A percentile compares a stretch with the other conserved stretches of the same genome.
These are phyloP conservation scores for Kokia cookei DNA, from an alignment of 441 rosid species.

Conservation along the genomic window DNA sequence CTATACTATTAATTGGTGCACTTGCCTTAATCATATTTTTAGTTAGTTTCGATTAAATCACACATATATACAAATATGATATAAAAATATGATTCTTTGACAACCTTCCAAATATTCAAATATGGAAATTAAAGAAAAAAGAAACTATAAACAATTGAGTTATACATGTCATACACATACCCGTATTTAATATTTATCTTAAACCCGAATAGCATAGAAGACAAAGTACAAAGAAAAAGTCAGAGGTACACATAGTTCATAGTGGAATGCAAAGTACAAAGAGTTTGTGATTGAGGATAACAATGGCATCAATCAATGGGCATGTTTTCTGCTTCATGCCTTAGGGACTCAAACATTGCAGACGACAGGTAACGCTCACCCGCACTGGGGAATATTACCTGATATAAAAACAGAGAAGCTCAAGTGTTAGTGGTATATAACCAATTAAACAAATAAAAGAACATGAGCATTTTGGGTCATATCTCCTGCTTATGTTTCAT, in stretches of 20 bases:
- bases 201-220: too few relatives aligned
- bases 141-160: too few relatives aligned
- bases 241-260: not conserved
- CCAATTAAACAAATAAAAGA: not conserved
- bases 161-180: not conserved
- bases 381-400: constrained; percentile 28
- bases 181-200: too few relatives aligned
- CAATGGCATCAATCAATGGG: not conserved
- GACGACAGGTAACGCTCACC: constrained; percentile 6
- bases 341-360: not conserved
- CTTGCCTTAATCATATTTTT: too few relatives aligned
- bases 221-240: too few relatives aligned
- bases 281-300: not conserved
- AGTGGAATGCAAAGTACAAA: not conserved
- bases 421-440: not conserved
- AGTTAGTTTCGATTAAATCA: too few relatives aligned
- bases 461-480: not conserved
- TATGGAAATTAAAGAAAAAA: too few relatives aligned
- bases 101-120: too few relatives aligned
- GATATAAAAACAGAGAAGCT: not conserved
- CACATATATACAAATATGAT: too few relatives aligned
- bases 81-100: too few relatives aligned
- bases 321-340: constrained; percentile 12
- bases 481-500: not conserved
- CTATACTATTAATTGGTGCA: too few relatives aligned